Percentiles rank a stretch among this genome's conserved stretches.
These are phyloP conservation scores for Lophiostoma macrostomum DNA, from an alignment of 495 filamentous ascomycete genomes.

Conservation along the genomic window DNA sequence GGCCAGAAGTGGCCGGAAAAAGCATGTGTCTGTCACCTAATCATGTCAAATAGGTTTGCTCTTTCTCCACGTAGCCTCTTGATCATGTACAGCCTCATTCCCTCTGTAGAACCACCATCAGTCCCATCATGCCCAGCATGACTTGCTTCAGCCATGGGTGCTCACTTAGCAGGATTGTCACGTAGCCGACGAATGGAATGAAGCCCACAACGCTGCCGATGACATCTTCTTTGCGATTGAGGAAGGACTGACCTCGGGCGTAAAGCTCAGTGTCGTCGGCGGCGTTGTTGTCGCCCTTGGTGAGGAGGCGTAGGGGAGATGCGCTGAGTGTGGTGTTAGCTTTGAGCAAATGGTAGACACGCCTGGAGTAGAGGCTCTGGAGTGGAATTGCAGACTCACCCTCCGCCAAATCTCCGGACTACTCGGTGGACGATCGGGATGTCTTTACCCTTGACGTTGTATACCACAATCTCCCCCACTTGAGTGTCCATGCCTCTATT, in stretches of 20 bases:
- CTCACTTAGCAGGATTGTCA: conserved; percentile 94
- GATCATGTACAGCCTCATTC: conserved; percentile 59
- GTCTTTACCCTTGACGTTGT: conserved; percentile 87
- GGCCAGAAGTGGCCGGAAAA: too few species aligned
- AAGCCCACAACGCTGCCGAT: conserved; percentile 94
- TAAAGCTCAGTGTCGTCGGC: conserved; percentile 95
- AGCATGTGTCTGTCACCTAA: too few species aligned
- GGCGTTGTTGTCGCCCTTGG: conserved; percentile 97
- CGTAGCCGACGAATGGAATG: conserved; percentile 92
- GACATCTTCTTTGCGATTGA: conserved; percentile 80
- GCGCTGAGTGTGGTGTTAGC: conserved; percentile 22
- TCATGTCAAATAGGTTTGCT: too few species aligned
- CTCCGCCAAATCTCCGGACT: conserved; percentile 53
- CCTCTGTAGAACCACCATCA: conserved; percentile 89
- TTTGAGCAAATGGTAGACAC: too few species aligned
- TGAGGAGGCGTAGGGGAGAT: conserved; percentile 64
- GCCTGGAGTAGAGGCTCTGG: too few species aligned
- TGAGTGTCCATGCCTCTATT: conserved; percentile 77
- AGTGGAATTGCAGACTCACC: too few species aligned
- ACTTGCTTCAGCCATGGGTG: conserved; percentile 97
- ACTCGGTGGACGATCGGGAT: conserved; percentile 93
- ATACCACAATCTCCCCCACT: conserved; percentile 89
- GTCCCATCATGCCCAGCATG: conserved; percentile 89
- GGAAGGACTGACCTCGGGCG: conserved; percentile 76
- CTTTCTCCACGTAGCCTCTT: too few species aligned